Conservation (phyloP, 192 early-diverging fungal species). For the Chytriomyces confervae region DNA sequence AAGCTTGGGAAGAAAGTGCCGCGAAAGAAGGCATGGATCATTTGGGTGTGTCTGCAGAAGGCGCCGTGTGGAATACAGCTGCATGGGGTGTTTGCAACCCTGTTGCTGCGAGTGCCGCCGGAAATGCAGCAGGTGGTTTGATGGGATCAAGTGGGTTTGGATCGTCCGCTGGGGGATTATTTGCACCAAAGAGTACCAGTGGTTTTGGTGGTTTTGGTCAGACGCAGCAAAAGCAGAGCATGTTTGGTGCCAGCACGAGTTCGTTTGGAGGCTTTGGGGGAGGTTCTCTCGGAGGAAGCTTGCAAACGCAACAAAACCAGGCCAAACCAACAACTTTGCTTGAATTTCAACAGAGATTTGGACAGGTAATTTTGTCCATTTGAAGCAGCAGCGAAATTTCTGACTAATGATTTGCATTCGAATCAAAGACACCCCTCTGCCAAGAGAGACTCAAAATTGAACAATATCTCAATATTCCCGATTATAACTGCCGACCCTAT, state of each 20-base stretch:
- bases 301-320: neutral
- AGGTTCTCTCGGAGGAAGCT: neutral
- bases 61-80: neutral
- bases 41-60: neutral
- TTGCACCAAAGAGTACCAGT: neutral
- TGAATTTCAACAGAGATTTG: neutral
- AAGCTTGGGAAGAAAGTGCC: neutral
- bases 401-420: too few species aligned
- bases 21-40: neutral
- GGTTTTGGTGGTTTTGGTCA: neutral
- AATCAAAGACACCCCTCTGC: neutral
- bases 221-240: too few species aligned
- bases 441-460: slow-evolving; percentile 54
- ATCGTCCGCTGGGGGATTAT: neutral
- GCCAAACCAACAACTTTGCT: slow-evolving; percentile 2
- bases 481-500: slow-evolving; percentile 41
- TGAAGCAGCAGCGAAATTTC: neutral
- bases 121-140: neutral
- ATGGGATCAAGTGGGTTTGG: too few species aligned
- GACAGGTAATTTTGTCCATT: neutral
- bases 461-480: slow-evolving; percentile 44
- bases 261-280: neutral
- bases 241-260: neutral
- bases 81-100: neutral
- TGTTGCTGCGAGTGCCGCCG: neutral